Conservation (phyloP, 1,284 basidiomycete genomes). For the Puccinia horiana region DNA sequence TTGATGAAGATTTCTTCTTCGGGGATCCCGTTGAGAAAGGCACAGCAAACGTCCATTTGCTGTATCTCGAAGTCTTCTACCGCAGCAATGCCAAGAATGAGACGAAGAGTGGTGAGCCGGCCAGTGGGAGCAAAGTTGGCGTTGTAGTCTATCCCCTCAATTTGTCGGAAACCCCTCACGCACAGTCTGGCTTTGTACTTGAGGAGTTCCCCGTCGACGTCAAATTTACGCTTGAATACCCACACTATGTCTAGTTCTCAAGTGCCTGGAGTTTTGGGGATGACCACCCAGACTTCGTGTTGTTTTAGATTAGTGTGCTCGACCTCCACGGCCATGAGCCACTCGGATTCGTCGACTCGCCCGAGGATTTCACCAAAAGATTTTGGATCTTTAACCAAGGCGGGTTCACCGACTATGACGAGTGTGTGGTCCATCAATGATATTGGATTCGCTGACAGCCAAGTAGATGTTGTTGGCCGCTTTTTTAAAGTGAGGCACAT, state of each 20-base stretch:
- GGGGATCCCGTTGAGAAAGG: too few relatives aligned
- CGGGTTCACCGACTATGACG: background rate
- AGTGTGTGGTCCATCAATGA: background rate
- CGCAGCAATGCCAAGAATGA: background rate
- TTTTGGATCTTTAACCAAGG: background rate
- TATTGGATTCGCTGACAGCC: background rate
- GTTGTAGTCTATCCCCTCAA: too few relatives aligned
- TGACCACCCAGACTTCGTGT: background rate
- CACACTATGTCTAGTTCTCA: background rate
- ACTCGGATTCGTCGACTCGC: background rate
- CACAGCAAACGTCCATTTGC: too few relatives aligned
- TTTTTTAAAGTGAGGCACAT: background rate
- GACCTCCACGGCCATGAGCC: background rate
- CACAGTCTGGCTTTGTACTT: too few relatives aligned
- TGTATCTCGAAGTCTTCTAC: too few relatives aligned
- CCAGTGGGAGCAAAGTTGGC: slow-evolving; percentile 5
- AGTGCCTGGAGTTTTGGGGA: background rate
- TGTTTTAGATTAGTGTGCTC: background rate
- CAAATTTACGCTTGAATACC: too few relatives aligned
- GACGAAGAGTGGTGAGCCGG: background rate
- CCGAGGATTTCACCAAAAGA: background rate
- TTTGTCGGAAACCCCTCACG: too few relatives aligned
- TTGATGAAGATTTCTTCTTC: slow-evolving; percentile 6
- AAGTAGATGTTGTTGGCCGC: slow-evolving; percentile 1
- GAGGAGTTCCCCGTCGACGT: too few relatives aligned